phyloP scores from a whole-genome alignment of 2,329 filamentous ascomycete species.

The Orbilia brochopaga region DNA sequence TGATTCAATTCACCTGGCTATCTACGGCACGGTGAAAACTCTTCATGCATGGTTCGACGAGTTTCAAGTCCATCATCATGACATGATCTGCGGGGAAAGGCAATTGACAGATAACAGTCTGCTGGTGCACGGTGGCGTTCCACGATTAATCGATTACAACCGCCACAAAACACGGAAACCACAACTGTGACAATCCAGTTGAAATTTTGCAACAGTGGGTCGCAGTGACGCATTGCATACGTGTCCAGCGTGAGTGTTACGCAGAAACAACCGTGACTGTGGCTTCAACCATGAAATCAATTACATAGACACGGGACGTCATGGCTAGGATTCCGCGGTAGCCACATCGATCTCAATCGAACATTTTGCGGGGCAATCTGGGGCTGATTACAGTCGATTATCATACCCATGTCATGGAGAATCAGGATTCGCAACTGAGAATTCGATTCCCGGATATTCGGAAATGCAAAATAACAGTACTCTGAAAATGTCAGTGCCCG shows the following conservation, averaged over 20 bases:
- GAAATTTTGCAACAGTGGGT: not conserved
- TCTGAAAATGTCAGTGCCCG: not conserved
- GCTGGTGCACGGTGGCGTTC: not conserved
- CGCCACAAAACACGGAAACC: conserved; percentile 2
- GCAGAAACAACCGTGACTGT: conserved; percentile 1
- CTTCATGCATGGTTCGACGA: conserved; percentile 6
- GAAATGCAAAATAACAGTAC: too few species aligned
- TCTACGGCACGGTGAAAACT: not conserved
- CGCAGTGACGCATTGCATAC: conserved; percentile 37
- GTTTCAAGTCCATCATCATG: conserved; percentile 43
- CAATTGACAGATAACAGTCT: not conserved
- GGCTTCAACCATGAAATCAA: conserved; percentile 1
- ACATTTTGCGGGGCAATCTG: conserved; percentile 13
- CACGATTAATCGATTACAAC: not conserved
- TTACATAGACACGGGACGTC: conserved; percentile 1
- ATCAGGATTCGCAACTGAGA: conserved; percentile 7
- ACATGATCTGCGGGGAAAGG: conserved; percentile 21
- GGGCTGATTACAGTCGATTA: not conserved
- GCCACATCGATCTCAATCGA: conserved; percentile 14
- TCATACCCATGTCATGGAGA: not conserved
- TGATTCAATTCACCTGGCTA: not conserved
- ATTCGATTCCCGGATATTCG: conserved; percentile 13
- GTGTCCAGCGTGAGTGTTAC: conserved; percentile 12
- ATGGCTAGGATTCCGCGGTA: not conserved
- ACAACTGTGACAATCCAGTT: not conserved